Evolutionary conservation across 1,284 basidiomycete genomes (phyloP), one percentile per base, ranked within the genome.

Genomic region (Melampsora americana): DNA sequence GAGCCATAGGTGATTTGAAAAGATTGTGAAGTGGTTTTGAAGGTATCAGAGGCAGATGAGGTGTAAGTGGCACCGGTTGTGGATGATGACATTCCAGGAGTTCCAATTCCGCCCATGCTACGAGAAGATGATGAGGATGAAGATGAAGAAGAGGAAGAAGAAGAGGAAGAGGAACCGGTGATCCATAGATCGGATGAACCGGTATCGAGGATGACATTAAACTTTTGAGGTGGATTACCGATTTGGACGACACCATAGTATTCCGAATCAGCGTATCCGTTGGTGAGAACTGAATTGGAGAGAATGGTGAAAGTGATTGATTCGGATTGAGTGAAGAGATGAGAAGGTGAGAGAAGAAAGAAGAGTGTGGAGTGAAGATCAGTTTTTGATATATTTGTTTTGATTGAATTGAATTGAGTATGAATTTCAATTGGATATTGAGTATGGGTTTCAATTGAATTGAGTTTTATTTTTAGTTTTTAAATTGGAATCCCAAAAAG

Each of bases 121-220:
- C 44, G 42, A 53, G 66, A 67, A 26, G 64, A 32, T 20, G 64
- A 66, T 0, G 81, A 80, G 0, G 79, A 79, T 78, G 78, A 85
- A 26, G 44, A 79, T 81, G 74, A 88, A 0, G 79, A 70, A 0
- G 50, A 20, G 79, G 88, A 92, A 2, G 79, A 62, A 0, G 83
- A 81, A 26, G 86, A 85, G 1, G 88, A 26, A 9, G 53, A 35
- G 1, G 32, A 23, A 9, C 66, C 73, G 12, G 61, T 87, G 5
- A 94, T 85, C 90, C 92, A 93, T 5, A 93, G 85, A 82, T 93
- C 92, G 5, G 91, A 83, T 0, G 92, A 93, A 2, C 92, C 93
- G 0, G 90, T 91, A 81, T 91, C 86, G 60, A 86, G 83, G 14
- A 85, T 81, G 59, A 86, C 82, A 46, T 84, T 82, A 76, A 85